Evolutionary conservation across 176 grass and related monocot genomes (phyloP).

Genomic region (Phyllostachys edulis): DNA sequence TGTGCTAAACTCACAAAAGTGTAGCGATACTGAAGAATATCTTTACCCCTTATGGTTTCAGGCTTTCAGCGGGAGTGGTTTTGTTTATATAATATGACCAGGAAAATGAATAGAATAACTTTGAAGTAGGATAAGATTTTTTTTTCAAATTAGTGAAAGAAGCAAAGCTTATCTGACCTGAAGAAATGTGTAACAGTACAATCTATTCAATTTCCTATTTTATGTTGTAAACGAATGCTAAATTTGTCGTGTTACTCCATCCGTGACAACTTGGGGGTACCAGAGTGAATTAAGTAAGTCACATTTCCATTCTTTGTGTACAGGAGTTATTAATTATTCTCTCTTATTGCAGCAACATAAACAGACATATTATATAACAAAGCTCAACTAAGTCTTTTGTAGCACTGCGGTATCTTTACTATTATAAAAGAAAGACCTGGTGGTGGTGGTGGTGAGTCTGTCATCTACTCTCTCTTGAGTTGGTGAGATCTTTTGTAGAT

Average conservation of each 20-base stretch:
- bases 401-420: background rate
- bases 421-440: too few species aligned
- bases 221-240: background rate
- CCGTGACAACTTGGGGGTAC: background rate
- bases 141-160: background rate
- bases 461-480: too few species aligned
- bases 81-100: background rate
- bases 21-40: background rate
- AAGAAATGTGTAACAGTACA: background rate
- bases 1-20: background rate
- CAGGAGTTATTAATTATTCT: background rate
- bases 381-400: background rate
- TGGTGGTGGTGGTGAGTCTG: too few species aligned
- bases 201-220: background rate
- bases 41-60: background rate
- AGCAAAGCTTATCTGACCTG: background rate
- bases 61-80: background rate
- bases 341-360: constrained; percentile 10
- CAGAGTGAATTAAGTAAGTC: background rate
- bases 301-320: background rate
- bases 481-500: too few species aligned
- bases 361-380: background rate
- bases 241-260: background rate
- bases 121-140: background rate
- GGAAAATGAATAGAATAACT: background rate